Base-by-base conservation (phyloP, 2,329 filamentous ascomycete species). In the Fusarium cicatricum region DNA sequence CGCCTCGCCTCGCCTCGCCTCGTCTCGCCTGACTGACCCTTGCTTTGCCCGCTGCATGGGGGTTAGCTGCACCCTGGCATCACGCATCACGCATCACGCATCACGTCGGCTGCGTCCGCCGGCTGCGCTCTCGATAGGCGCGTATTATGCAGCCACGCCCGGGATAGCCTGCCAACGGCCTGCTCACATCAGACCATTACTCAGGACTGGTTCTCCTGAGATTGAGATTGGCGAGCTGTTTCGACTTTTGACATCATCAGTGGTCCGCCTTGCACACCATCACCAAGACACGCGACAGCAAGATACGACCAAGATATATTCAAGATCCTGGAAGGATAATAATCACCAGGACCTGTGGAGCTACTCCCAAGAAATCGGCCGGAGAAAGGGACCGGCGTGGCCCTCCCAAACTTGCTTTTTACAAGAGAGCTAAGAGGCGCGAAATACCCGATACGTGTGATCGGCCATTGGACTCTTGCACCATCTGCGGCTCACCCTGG, bases 401-500 rank as follows among this genome's bases (percentile, higher is more conserved):
- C 65, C 53, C 44, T 52, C 39, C 10, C 17, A 15, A 51, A 32
- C 38, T 41, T 69, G 60, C 47, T 58, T 66, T 66, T 69, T 68
- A 54, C 16, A 51, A 57, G 52, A 59, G 47, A 55, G 55, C 55
- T 60, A 66, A 52, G 52, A 58, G 60, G 60, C 60, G 60, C 58
- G 62, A 65, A 66, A 66, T 65, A 53, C 56, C 66, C 66, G 64
- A 69, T 64, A 55, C 57, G 60, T 68, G 64, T 67, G 66, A 69
- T 69, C 62, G 58, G 58, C 66, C 54, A 64, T 50, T 66, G 54
- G 50, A 57, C 60, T 40, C 65, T 66, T 66, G 62, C 55, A 68
- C 66, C 51, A 69, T 65, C 65, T 69, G 66, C 66, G 66, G 54
- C 66, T 66, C 64, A 67, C 66, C 66, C 66, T 28, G 53, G 66